Evolutionary conservation across 2,329 filamentous ascomycete genomes (phyloP).

Genomic region (Niveomyces coronatus): DNA sequence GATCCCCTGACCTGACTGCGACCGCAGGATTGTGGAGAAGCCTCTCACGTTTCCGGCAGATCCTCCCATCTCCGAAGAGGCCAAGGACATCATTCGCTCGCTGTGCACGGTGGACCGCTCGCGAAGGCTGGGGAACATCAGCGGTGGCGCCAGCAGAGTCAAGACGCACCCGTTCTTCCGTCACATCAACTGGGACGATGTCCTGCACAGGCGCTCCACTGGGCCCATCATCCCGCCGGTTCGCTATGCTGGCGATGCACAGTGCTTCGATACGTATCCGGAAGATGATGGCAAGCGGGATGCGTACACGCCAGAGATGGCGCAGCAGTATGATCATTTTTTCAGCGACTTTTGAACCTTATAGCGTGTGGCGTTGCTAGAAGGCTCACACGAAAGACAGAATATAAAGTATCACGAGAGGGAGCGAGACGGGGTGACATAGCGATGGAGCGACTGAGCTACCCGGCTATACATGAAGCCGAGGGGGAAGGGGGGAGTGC

Average conservation of each 20-base stretch:
- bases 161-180: conserved; percentile 70
- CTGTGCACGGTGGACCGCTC: conserved; percentile 74
- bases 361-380: background rate
- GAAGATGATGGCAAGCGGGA: conserved; percentile 58
- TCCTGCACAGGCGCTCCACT: conserved; percentile 51
- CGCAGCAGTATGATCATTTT: conserved; percentile 55
- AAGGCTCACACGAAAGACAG: background rate
- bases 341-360: conserved; percentile 57
- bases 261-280: conserved; percentile 78
- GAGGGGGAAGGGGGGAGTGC: too few relatives aligned
- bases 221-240: conserved; percentile 71
- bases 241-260: conserved; percentile 60
- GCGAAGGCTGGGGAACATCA: conserved; percentile 67
- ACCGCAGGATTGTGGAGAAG: conserved; percentile 62
- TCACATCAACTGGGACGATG: conserved; percentile 62
- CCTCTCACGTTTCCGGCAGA: conserved; percentile 63
- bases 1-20: conserved; percentile 9
- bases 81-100: conserved; percentile 63
- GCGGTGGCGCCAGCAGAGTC: conserved; percentile 60
- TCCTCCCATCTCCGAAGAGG: conserved; percentile 53
- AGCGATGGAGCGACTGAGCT: too few relatives aligned
- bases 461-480: too few relatives aligned
- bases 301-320: conserved; percentile 59
- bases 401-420: too few relatives aligned
- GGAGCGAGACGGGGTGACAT: too few relatives aligned